phyloP scores from a whole-genome alignment of 2,329 filamentous ascomycete species.

The Talaromyces sp. region DNA sequence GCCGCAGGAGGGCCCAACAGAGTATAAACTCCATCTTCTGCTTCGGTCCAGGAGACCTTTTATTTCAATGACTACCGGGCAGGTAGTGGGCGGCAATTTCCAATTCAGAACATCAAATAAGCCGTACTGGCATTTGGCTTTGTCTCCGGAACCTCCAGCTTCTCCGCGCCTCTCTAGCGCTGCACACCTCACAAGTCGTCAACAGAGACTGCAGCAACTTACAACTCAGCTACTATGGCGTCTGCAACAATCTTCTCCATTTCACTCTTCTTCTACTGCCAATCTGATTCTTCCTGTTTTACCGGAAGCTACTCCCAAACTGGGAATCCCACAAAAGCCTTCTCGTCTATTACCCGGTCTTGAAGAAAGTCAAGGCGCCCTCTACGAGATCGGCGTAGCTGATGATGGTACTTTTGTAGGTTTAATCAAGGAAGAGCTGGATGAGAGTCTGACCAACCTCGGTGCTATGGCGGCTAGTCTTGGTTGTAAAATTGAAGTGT shows the following conservation, averaged over 20 bases:
- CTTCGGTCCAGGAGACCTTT: constrained; percentile 74
- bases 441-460: constrained; percentile 82
- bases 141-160: constrained; percentile 19
- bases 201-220: constrained; percentile 81
- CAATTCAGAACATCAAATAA: constrained; percentile 39
- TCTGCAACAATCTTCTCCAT: constrained; percentile 87
- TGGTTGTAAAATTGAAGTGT: constrained; percentile 77
- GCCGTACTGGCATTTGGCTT: constrained; percentile 29
- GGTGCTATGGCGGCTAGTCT: constrained; percentile 88
- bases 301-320: constrained; percentile 60
- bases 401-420: constrained; percentile 92
- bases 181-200: constrained; percentile 66
- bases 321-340: constrained; percentile 55
- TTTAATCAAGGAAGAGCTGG: constrained; percentile 82
- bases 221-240: constrained; percentile 95
- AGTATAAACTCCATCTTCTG: constrained; percentile 93
- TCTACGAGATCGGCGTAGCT: constrained; percentile 95
- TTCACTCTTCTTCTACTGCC: constrained; percentile 75
- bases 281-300: constrained; percentile 72
- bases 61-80: constrained; percentile 65
- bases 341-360: constrained; percentile 65
- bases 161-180: constrained; percentile 32
- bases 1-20: constrained; percentile 88
- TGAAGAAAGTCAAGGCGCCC: constrained; percentile 85
- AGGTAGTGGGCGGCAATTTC: constrained; percentile 51